Percentiles rank a stretch among this genome's conserved stretches.
These are phyloP conservation scores for Pseudopithomyces maydicus DNA, from an alignment of 2,329 filamentous ascomycete genomes.

Conservation along the genomic window DNA sequence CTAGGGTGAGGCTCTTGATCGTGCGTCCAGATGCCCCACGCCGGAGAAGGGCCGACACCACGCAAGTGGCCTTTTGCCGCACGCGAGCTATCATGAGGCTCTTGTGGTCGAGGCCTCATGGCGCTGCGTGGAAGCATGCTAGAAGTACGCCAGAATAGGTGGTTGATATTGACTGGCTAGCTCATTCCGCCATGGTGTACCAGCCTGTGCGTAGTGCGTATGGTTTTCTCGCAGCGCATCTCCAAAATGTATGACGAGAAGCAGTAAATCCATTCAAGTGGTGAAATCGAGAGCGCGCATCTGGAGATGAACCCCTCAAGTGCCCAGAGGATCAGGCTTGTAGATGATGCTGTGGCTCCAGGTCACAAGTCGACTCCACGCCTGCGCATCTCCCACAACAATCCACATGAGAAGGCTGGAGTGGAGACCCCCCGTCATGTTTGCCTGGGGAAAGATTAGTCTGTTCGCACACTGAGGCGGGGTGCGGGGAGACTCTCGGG, in stretches of 20 bases:
- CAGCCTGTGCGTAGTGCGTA: neutral
- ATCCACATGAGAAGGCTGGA: neutral
- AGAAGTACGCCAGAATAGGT: slow-evolving; percentile 1
- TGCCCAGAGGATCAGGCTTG: neutral
- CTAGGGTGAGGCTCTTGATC: slow-evolving; percentile 2
- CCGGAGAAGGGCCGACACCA: slow-evolving; percentile 4
- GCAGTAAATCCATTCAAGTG: neutral
- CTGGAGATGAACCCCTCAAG: neutral
- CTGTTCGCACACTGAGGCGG: neutral
- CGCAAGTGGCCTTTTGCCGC: neutral
- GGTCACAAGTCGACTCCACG: neutral
- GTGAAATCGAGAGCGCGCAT: neutral
- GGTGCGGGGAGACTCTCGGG: slow-evolving; percentile 7
- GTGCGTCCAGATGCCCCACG: neutral
- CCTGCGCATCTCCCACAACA: neutral
- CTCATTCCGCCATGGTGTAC: neutral
- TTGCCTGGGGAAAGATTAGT: neutral
- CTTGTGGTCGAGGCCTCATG: slow-evolving; percentile 1
- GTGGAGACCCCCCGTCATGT: neutral
- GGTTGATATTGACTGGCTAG: neutral
- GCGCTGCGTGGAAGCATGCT: slow-evolving; percentile 1
- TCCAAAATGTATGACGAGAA: neutral
- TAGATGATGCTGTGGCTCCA: neutral
- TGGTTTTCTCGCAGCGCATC: neutral
- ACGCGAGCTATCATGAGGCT: neutral